Conservation (phyloP, 176 grass and related monocot genomes). For the Musa beccarii region DNA sequence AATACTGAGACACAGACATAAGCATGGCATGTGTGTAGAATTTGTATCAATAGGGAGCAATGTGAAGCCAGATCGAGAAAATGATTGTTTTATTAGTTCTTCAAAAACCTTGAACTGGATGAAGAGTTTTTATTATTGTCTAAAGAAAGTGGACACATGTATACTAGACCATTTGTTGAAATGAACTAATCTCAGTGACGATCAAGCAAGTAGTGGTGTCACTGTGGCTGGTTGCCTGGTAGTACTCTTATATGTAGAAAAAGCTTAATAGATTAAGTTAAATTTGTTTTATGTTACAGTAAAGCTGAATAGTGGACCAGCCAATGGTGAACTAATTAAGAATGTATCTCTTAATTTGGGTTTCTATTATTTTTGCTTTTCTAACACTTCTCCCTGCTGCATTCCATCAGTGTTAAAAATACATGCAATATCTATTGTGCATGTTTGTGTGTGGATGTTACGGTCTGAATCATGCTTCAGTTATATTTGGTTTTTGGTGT, state of each 20-base stretch:
- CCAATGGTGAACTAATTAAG: neutral
- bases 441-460: neutral
- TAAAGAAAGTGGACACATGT: neutral
- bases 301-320: neutral
- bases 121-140: neutral
- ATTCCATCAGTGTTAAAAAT: neutral
- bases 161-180: neutral
- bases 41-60: neutral
- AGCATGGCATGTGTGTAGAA: neutral
- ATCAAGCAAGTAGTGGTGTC: neutral
- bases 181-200: neutral
- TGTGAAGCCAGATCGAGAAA: neutral
- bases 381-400: neutral
- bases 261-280: neutral
- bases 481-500: neutral
- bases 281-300: neutral
- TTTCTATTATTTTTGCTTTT: neutral
- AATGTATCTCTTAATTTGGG: neutral
- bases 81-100: no score
- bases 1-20: neutral
- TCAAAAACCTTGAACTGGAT: no score
- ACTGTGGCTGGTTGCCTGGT: neutral
- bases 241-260: neutral
- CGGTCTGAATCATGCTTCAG: neutral
- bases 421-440: neutral